Conservation (phyloP, 371 early-diverging fungal genomes). For the Aphelidium insulamus region DNA sequence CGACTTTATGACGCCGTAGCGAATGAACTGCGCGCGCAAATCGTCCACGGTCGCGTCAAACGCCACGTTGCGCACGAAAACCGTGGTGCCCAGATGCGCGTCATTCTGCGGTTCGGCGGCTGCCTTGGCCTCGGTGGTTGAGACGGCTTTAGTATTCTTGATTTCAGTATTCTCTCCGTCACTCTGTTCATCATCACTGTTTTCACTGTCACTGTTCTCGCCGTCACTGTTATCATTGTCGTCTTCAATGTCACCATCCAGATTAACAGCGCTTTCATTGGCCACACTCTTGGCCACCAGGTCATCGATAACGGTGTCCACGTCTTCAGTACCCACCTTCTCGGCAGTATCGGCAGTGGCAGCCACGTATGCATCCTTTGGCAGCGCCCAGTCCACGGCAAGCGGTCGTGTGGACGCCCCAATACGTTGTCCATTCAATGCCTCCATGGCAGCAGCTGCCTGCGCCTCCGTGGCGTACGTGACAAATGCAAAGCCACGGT, state of each 20-base stretch:
- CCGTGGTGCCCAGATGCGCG: slow-evolving; percentile 42
- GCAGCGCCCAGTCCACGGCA: slow-evolving; percentile 63
- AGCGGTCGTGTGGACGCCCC: slow-evolving; percentile 47
- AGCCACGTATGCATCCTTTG: slow-evolving; percentile 44
- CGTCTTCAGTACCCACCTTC: slow-evolving; percentile 15
- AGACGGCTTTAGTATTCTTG: slow-evolving; percentile 11
- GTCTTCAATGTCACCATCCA: slow-evolving; percentile 13
- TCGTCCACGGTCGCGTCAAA: slow-evolving; percentile 72
- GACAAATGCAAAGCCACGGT: no score
- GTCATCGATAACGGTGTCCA: slow-evolving; percentile 12
- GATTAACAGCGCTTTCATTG: slow-evolving; percentile 16
- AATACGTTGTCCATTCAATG: slow-evolving; percentile 44
- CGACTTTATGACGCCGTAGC: slow-evolving; percentile 61
- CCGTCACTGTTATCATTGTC: slow-evolving; percentile 9
- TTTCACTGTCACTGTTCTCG: slow-evolving; percentile 10
- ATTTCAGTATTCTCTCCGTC: slow-evolving; percentile 18
- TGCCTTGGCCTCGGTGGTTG: background rate
- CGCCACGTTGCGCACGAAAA: slow-evolving; percentile 75
- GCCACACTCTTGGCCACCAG: slow-evolving; percentile 7
- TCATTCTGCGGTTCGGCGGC: slow-evolving; percentile 3
- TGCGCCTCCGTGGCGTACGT: no score
- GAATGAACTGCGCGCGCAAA: slow-evolving; percentile 38
- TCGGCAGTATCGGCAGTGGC: slow-evolving; percentile 2
- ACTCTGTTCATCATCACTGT: slow-evolving; percentile 12
- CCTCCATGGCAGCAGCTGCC: no score